phyloP scores from a whole-genome alignment of 2,329 filamentous ascomycete genomes.

The Ophiostoma himal-ulmi region DNA sequence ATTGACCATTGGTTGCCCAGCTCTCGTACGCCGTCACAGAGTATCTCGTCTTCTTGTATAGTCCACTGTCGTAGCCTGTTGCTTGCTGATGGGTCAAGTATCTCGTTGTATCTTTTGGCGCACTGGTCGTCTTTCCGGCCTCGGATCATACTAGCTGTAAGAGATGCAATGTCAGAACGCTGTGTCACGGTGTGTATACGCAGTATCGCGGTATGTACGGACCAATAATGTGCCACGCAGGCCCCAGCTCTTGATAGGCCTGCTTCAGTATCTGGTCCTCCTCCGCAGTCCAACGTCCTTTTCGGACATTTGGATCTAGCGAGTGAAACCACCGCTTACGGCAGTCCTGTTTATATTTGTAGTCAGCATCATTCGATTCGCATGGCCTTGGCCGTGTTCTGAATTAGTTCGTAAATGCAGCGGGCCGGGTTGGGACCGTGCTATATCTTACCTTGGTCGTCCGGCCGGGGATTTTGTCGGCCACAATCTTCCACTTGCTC shows the following conservation, averaged over 20 bases:
- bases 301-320: conserved; percentile 16
- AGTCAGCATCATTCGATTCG: background rate
- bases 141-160: conserved; percentile 13
- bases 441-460: conserved; percentile 10
- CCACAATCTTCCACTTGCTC: conserved; percentile 13
- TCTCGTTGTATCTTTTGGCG: conserved; percentile 21
- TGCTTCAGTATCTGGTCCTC: conserved; percentile 17
- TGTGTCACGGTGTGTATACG: background rate
- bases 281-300: conserved; percentile 19
- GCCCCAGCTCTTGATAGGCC: conserved; percentile 10
- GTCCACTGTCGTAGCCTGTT: conserved; percentile 18
- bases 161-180: background rate
- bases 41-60: conserved; percentile 8
- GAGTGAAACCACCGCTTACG: conserved; percentile 22
- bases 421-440: background rate
- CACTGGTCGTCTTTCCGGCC: conserved; percentile 21
- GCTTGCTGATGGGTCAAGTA: conserved; percentile 15
- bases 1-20: conserved; percentile 19
- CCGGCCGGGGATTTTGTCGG: conserved; percentile 2
- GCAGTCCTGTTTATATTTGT: conserved; percentile 12
- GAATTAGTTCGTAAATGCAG: background rate
- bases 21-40: conserved; percentile 1
- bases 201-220: background rate
- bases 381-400: background rate
- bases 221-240: conserved; percentile 15